A percentile compares a stretch with the other conserved stretches of the same genome.
phyloP scores from a whole-genome alignment of 2,329 filamentous ascomycete genomes.

The Hypoxylon sp. region DNA sequence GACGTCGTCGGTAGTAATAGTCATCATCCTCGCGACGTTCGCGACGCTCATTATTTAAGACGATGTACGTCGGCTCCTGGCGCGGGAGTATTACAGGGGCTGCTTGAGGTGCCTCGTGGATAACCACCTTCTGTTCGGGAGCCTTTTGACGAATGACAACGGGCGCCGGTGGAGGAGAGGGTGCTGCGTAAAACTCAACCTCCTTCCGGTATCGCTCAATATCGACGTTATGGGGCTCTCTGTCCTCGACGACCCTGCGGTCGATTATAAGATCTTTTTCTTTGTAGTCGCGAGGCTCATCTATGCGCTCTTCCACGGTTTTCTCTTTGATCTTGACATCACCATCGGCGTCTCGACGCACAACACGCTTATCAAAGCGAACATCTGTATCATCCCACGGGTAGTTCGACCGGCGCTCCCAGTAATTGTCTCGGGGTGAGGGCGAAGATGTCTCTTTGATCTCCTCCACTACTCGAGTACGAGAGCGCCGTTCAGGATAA shows the following conservation, averaged over 20 bases:
- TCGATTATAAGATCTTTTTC: constrained; percentile 51
- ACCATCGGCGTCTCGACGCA: constrained; percentile 58
- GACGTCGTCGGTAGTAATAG: constrained; percentile 60
- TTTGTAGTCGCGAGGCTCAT: constrained; percentile 48
- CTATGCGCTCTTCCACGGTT: constrained; percentile 57
- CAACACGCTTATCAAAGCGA: constrained; percentile 58
- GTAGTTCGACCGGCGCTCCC: constrained; percentile 57
- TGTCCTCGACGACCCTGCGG: constrained; percentile 48
- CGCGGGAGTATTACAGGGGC: constrained; percentile 64
- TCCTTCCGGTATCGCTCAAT: constrained; percentile 72
- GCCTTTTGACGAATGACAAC: constrained; percentile 69
- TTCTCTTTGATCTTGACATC: constrained; percentile 68
- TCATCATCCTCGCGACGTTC: constrained; percentile 60
- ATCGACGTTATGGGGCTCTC: constrained; percentile 55
- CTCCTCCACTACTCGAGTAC: constrained; percentile 58
- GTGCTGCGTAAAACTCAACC: constrained; percentile 70
- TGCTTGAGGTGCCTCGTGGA: constrained; percentile 68
- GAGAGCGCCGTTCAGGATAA: constrained; percentile 45
- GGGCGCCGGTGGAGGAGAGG: constrained; percentile 62
- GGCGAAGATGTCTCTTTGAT: constrained; percentile 51
- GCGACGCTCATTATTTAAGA: constrained; percentile 58
- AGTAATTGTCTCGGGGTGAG: constrained; percentile 57
- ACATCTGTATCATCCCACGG: constrained; percentile 56
- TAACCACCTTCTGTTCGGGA: constrained; percentile 70
- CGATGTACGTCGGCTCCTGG: constrained; percentile 60